Evolutionary conservation across 352 stramenopile genomes (phyloP), one percentile per base, ranked within the genome.

Genomic region (Phytophthora pistaciae): DNA sequence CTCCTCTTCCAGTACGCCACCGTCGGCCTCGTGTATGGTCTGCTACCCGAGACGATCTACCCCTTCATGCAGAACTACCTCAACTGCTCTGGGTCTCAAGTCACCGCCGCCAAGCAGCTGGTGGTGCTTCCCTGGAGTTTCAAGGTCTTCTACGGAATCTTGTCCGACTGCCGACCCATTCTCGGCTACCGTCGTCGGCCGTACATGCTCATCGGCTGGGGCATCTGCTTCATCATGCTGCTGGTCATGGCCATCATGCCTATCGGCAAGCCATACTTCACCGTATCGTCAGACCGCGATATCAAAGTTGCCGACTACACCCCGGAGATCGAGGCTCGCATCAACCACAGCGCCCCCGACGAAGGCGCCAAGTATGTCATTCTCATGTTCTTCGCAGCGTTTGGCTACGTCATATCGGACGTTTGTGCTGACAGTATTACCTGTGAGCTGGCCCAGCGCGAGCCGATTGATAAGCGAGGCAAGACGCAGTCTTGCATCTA

Each of bases 381-480:
- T 11, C 38, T 90, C 23, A 91, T 97, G 78, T 85, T 95, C 36
- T 56, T 94, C 14, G 81, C 86, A 0, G 83, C 87, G 1, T 29
- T 93, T 25, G 88, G 88, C 13, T 96, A 95, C 65, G 74, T 95
- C 11, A 78, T 94, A 62, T 78, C 88, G 0, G 88, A 95, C 60
- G 86, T 95, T 1, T 78, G 77, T 6, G 79, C 82, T n/a, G 89
- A 96, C 67, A 85, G 77, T 0, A 74, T 85, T 36, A 60, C 76
- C 3, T 64, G 74, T 1, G 77, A 87, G 27, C 50, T 80, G n/a
- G 71, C 77, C 7, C 68, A 87, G 53, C 80, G 78, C 31, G 78
- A 91, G 38, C 80, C 78, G 1, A n/a, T 79, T 3, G 68, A 61
- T 0, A 72, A 74, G 3, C 82, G 82, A 20, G 82, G 82, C 1